Conservation (phyloP, 1,284 basidiomycete genomes). For the Fomitopsis pinicola region DNA sequence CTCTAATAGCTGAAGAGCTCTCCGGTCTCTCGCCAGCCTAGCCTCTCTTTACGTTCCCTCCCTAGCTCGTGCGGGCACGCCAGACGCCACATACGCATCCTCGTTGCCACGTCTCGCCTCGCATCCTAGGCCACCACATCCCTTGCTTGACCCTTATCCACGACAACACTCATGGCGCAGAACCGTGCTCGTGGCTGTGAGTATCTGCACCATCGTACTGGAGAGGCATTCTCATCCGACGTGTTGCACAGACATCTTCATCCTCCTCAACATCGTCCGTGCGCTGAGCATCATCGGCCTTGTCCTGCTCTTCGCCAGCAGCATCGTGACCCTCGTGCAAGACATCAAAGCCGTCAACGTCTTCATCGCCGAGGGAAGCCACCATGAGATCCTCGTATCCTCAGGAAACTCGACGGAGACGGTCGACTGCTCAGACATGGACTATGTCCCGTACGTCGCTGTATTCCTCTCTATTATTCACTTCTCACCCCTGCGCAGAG, state of each 20-base stretch:
- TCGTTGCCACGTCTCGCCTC: background rate
- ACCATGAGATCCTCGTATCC: conserved; percentile 21
- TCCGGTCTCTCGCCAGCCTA: background rate
- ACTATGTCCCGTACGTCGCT: conserved; percentile 67
- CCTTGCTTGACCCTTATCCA: background rate
- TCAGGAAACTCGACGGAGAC: conserved; percentile 26
- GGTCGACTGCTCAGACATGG: conserved; percentile 48
- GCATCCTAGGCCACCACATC: conserved; percentile 74
- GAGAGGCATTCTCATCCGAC: too few relatives aligned
- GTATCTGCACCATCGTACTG: background rate
- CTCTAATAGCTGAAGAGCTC: background rate
- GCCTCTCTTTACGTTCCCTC: background rate
- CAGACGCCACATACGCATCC: background rate
- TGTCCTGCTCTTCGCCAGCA: conserved; percentile 72
- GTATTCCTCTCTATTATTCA: background rate
- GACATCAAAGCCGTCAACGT: conserved; percentile 76
- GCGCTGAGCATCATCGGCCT: conserved; percentile 74
- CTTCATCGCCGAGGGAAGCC: conserved; percentile 41
- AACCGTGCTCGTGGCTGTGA: conserved; percentile 14
- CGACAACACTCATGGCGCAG: conserved; percentile 14
- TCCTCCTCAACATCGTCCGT: conserved; percentile 75
- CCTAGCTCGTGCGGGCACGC: conserved; percentile 1
- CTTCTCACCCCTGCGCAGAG: conserved; percentile 33
- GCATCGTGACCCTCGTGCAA: conserved; percentile 73
- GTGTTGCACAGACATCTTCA: conserved; percentile 53